These are phyloP conservation scores for Colletotrichum cuscutae DNA, from an alignment of 2,329 filamentous ascomycete genomes.

Conservation along the genomic window DNA sequence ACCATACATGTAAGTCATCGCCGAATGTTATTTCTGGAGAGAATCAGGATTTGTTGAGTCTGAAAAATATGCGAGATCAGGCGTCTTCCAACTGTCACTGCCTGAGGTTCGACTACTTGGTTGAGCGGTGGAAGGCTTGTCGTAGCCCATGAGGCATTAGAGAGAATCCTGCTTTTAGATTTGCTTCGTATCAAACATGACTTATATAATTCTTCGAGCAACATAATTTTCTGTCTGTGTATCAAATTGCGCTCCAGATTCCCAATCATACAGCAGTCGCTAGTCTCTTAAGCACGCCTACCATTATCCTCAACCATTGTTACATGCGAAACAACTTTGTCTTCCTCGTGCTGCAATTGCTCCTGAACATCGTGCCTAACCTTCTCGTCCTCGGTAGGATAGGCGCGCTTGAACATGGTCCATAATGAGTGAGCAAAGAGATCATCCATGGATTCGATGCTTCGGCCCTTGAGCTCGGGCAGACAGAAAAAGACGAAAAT, in stretches of 20 bases:
- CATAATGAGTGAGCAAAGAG: slow-evolving; percentile 54
- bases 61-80: too few species aligned
- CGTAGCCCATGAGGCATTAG: neutral
- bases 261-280: neutral
- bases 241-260: neutral
- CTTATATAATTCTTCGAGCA: neutral
- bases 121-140: too few species aligned
- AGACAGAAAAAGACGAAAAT: slow-evolving; percentile 58
- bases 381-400: slow-evolving; percentile 59
- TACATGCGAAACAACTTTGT: neutral
- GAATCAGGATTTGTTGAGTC: too few species aligned
- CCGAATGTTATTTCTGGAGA: too few species aligned
- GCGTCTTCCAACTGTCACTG: too few species aligned
- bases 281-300: neutral
- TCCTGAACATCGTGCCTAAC: slow-evolving; percentile 20
- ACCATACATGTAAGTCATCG: too few species aligned
- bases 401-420: slow-evolving; percentile 52
- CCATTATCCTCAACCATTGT: slow-evolving; percentile 17
- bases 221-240: too few species aligned
- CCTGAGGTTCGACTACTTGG: too few species aligned
- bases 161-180: neutral
- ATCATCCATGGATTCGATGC: slow-evolving; percentile 60
- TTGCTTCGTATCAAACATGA: neutral
- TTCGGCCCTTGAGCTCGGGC: slow-evolving; percentile 61
- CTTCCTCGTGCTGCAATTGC: slow-evolving; percentile 2